A percentile compares a stretch with the other conserved stretches of the same genome.
phyloP scores from a whole-genome alignment of 495 filamentous ascomycete genomes.

The Polyplosphaeria fusca region DNA sequence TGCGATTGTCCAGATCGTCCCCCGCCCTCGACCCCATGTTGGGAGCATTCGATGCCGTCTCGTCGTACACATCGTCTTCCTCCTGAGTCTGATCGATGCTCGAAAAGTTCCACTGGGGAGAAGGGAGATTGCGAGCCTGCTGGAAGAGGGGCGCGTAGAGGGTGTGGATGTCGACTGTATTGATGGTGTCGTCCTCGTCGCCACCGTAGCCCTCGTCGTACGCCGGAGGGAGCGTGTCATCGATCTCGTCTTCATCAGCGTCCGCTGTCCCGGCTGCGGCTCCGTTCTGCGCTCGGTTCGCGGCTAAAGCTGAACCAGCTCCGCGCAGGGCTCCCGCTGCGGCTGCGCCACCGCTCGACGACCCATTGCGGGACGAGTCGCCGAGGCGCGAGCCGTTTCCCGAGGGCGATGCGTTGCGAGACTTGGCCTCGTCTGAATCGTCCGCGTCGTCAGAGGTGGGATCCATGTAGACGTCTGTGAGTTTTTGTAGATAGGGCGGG shows the following conservation, averaged over 20 bases:
- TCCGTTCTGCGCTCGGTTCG: conserved; percentile 18
- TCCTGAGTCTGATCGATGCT: conserved; percentile 4
- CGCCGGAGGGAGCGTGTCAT: neutral
- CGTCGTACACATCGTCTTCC: conserved; percentile 14
- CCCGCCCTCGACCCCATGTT: conserved; percentile 12
- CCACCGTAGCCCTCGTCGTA: conserved; percentile 22
- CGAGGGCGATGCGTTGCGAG: conserved; percentile 53
- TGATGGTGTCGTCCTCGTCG: conserved; percentile 11
- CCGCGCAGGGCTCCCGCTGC: conserved; percentile 35
- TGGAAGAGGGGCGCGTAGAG: too few species aligned
- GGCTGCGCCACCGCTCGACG: conserved; percentile 43
- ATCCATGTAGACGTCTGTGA: conserved; percentile 59
- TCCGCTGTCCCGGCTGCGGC: conserved; percentile 22
- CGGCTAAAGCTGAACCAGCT: conserved; percentile 27
- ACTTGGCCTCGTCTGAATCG: conserved; percentile 47
- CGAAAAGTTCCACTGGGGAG: conserved; percentile 8
- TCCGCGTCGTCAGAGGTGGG: conserved; percentile 42
- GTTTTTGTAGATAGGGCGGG: conserved; percentile 65
- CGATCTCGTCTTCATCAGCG: conserved; percentile 11
- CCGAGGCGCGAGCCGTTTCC: conserved; percentile 84
- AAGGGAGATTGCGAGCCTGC: too few species aligned
- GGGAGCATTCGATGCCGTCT: conserved; percentile 20
- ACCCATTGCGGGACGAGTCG: conserved; percentile 70
- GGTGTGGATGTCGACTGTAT: too few species aligned
- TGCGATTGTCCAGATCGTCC: conserved; percentile 3